Evolutionary conservation across 83 land plant species (phyloP).

Genomic region (Thuja plicata): DNA sequence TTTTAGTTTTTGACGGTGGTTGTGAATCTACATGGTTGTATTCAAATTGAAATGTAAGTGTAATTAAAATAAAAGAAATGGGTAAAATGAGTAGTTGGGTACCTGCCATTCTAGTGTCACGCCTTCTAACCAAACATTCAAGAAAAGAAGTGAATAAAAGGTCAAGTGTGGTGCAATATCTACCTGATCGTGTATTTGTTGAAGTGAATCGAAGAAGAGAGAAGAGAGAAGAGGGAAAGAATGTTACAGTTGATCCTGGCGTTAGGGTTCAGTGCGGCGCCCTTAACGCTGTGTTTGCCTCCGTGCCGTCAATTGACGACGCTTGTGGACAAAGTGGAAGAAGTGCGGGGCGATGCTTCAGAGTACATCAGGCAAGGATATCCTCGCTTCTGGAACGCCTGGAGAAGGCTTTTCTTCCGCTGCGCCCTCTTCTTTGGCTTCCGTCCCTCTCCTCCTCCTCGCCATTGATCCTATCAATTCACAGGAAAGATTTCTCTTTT

Average conservation of each 20-base stretch:
- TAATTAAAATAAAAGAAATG: too few relatives aligned
- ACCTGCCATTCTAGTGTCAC: too few relatives aligned
- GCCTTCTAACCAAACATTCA: too few relatives aligned
- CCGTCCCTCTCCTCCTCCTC: background rate
- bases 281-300: background rate
- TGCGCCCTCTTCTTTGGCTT: background rate
- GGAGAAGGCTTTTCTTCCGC: background rate
- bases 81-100: too few relatives aligned
- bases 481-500: background rate
- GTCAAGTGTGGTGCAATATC: too few relatives aligned
- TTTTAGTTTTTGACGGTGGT: too few relatives aligned
- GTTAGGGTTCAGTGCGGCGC: background rate
- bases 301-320: background rate
- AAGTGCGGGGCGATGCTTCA: background rate
- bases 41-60: too few relatives aligned
- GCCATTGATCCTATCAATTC: background rate
- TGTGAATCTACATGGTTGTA: too few relatives aligned
- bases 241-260: background rate
- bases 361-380: background rate
- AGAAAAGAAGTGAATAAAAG: too few relatives aligned
- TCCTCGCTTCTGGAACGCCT: slow-evolving; percentile 3
- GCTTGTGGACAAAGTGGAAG: background rate
- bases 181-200: too few relatives aligned
- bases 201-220: too few relatives aligned
- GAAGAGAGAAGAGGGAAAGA: background rate